Percentiles rank a stretch among this genome's conserved stretches.
phyloP scores from a whole-genome alignment of 176 grass and related monocot species.

The Lolium perenne region DNA sequence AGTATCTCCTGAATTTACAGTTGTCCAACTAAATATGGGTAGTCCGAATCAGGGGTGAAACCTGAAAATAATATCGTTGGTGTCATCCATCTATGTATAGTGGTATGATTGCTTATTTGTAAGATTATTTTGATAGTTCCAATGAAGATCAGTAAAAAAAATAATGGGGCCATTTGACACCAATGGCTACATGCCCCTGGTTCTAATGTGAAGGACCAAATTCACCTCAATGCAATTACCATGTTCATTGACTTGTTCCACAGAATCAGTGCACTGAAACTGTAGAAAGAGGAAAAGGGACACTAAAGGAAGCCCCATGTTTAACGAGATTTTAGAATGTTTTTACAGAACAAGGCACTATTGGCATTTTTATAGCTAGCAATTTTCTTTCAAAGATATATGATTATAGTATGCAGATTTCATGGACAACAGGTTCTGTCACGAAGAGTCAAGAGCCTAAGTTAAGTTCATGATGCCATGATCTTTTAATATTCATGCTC shows the following conservation, averaged over 20 bases:
- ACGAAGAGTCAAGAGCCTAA: neutral
- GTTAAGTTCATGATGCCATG: neutral
- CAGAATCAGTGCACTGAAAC: neutral
- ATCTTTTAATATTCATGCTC: neutral
- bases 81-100: no score
- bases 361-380: neutral
- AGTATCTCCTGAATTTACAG: neutral
- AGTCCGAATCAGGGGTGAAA: neutral
- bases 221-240: neutral
- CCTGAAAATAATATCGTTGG: no score
- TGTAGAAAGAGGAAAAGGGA: constrained; percentile 2
- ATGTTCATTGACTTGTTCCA: neutral
- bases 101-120: no score
- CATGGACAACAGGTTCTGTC: neutral
- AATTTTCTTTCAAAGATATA: neutral
- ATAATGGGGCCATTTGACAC: neutral
- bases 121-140: no score
- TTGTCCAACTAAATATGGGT: neutral
- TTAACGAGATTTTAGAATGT: neutral
- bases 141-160: neutral
- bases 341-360: neutral
- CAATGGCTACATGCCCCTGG: neutral
- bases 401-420: neutral
- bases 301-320: neutral
- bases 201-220: neutral